Conservation (phyloP, 2,329 filamentous ascomycete species). For the Fusarium abutilonis region DNA sequence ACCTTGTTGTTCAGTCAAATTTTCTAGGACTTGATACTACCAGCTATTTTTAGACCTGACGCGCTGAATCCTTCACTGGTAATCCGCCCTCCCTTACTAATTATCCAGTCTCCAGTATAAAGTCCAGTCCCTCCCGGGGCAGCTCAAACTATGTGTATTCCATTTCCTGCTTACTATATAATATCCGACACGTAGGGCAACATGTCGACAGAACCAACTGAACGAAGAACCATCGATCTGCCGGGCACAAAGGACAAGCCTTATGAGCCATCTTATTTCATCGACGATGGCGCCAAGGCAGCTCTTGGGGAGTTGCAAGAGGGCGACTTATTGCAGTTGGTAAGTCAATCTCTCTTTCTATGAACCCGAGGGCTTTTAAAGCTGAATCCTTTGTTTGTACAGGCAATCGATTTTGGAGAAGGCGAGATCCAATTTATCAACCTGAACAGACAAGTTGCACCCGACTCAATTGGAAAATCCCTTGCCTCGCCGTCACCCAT, state of each 20-base stretch:
- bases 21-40: no score
- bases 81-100: no score
- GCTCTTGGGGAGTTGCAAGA: conserved; percentile 5
- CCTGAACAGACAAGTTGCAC: background rate
- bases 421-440: background rate
- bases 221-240: background rate
- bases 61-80: no score
- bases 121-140: no score
- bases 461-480: background rate
- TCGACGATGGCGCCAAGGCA: conserved; percentile 1
- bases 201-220: conserved; percentile 3
- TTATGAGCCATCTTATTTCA: background rate
- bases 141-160: no score
- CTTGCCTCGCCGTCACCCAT: background rate
- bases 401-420: conserved; percentile 8
- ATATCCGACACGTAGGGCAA: background rate
- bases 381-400: accelerated
- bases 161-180: background rate
- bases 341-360: background rate
- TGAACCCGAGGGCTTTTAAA: background rate
- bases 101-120: no score
- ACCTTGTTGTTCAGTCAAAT: no score
- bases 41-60: no score
- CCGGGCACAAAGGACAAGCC: background rate
- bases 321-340: conserved; percentile 20